Evolutionary conservation across 306 rosid species (phyloP).

Genomic region (Quercus berberidifolia): DNA sequence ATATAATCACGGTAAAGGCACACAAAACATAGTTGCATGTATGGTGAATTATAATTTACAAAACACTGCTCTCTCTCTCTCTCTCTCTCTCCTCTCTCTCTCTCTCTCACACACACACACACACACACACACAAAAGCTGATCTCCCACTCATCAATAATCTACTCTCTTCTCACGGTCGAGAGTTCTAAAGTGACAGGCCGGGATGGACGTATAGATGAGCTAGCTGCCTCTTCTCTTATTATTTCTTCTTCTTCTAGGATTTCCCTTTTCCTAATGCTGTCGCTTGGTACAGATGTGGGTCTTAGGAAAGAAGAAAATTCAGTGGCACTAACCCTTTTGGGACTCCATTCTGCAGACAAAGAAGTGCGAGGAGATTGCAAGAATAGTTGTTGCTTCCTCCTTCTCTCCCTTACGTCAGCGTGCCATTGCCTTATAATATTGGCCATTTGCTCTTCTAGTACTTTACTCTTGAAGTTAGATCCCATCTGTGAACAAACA

Average conservation of each 20-base stretch:
- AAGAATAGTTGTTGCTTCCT: background rate
- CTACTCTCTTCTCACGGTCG: background rate
- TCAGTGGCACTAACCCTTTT: conserved; percentile 9
- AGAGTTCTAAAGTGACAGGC: background rate
- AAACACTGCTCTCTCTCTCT: too few species aligned
- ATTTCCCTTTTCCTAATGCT: conserved; percentile 12
- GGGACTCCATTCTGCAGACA: conserved; percentile 31
- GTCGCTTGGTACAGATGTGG: background rate
- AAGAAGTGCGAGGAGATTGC: conserved; percentile 14
- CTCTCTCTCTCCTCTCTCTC: too few species aligned
- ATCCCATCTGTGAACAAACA: conserved; percentile 35
- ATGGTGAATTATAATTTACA: too few species aligned
- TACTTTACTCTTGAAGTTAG: conserved; percentile 33
- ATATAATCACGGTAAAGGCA: background rate
- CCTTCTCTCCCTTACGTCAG: conserved; percentile 35
- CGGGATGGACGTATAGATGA: background rate
- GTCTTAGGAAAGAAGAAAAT: conserved; percentile 5
- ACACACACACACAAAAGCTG: too few species aligned
- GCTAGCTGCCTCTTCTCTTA: background rate
- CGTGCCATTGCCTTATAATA: conserved; percentile 29
- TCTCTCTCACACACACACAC: too few species aligned
- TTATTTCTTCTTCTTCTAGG: background rate
- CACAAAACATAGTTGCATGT: too few species aligned
- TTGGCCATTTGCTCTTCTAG: conserved; percentile 27
- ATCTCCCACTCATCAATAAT: background rate